phyloP scores from a whole-genome alignment of 2,329 filamentous ascomycete genomes.

The Sodiomyces alkalinus region DNA sequence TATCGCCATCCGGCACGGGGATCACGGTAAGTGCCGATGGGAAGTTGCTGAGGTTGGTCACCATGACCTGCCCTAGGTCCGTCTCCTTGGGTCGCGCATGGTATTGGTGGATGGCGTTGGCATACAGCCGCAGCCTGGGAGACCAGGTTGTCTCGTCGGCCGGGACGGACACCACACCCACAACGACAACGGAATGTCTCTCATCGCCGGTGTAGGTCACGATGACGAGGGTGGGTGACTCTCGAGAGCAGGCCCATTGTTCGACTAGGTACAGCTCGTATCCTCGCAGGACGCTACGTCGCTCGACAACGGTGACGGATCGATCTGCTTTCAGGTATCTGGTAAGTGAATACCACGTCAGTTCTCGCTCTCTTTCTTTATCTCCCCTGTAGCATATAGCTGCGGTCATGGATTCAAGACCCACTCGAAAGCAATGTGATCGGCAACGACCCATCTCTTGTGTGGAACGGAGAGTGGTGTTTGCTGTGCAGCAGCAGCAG shows the following conservation, averaged over 20 bases:
- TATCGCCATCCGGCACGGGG: conserved; percentile 71
- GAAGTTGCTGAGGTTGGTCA: conserved; percentile 85
- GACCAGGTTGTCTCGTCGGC: conserved; percentile 71
- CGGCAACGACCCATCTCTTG: conserved; percentile 39
- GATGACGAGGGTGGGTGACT: conserved; percentile 81
- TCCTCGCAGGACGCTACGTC: conserved; percentile 53
- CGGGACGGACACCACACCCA: conserved; percentile 69
- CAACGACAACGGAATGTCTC: conserved; percentile 60
- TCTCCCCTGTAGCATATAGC: neutral
- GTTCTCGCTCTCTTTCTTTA: neutral
- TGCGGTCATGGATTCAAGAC: conserved; percentile 4
- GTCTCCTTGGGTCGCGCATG: conserved; percentile 78
- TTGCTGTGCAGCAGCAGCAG: conserved; percentile 10
- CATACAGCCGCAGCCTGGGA: conserved; percentile 62
- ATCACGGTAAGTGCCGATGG: conserved; percentile 90
- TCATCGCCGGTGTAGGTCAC: conserved; percentile 84
- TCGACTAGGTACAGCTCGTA: conserved; percentile 93
- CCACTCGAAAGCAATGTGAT: conserved; percentile 41
- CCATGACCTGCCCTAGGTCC: conserved; percentile 69
- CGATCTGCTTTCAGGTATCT: conserved; percentile 78
- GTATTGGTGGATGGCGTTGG: conserved; percentile 71
- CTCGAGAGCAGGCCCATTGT: conserved; percentile 91
- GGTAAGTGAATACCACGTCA: conserved; percentile 2
- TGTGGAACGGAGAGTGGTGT: too few species aligned
- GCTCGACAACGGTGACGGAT: conserved; percentile 58